phyloP scores from a whole-genome alignment of 2,329 filamentous ascomycete genomes.

The Pseudogymnoascus sp. region DNA sequence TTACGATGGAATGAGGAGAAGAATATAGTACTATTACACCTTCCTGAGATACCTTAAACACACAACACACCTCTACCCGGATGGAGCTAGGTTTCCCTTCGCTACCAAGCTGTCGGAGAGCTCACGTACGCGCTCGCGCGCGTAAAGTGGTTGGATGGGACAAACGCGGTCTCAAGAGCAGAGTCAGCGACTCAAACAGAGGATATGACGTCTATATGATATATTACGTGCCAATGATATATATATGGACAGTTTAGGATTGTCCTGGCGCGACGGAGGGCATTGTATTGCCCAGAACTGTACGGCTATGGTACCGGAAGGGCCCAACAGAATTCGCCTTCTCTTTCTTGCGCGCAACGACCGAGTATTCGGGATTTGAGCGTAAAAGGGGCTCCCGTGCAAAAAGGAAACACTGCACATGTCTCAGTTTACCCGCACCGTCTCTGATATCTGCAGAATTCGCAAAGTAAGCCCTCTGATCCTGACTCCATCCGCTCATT shows the following conservation, averaged over 20 bases:
- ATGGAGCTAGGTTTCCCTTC: conserved; percentile 7
- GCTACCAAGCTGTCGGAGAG: conserved; percentile 5
- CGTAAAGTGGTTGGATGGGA: background rate
- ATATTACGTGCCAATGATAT: background rate
- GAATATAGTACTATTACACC: background rate
- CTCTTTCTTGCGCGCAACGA: background rate
- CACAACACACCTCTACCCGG: background rate
- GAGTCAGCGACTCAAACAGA: background rate
- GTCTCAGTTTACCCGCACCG: background rate
- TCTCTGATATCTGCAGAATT: background rate
- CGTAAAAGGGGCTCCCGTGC: background rate
- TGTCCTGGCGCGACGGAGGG: background rate
- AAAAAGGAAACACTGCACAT: background rate
- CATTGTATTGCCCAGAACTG: background rate
- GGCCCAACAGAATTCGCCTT: background rate
- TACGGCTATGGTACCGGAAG: background rate
- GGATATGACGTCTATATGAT: background rate
- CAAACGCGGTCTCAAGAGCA: background rate
- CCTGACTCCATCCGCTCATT: background rate
- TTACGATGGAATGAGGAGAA: background rate
- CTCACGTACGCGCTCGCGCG: background rate
- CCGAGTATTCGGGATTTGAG: background rate
- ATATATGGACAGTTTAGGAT: background rate
- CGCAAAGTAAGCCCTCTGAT: background rate
- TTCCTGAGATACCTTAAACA: conserved; percentile 3